These are phyloP conservation scores for Microsporum canis DNA, from an alignment of 2,329 filamentous ascomycete species.

Conservation along the genomic window DNA sequence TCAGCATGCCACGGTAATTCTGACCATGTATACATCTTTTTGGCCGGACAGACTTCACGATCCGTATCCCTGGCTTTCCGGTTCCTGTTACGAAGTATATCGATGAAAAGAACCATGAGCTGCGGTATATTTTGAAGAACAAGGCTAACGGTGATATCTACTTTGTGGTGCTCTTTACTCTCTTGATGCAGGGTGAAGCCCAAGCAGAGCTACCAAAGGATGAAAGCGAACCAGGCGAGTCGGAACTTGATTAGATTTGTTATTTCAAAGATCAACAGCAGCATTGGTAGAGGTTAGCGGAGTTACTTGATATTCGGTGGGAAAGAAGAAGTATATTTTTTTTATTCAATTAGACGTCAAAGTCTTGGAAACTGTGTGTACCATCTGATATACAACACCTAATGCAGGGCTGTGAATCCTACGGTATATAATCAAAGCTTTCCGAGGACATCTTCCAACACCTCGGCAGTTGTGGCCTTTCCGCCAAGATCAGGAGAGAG, in stretches of 20 bases:
- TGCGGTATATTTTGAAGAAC: slow-evolving; percentile 89
- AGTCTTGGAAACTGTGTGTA: neutral
- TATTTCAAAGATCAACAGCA: neutral
- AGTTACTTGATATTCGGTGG: neutral
- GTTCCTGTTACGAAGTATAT: slow-evolving; percentile 30
- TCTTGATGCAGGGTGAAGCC: slow-evolving; percentile 41
- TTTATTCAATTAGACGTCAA: neutral
- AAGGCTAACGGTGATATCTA: slow-evolving; percentile 61
- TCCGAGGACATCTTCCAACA: slow-evolving; percentile 72
- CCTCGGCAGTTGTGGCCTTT: slow-evolving; percentile 71
- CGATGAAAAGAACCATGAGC: slow-evolving; percentile 62
- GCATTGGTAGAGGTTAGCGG: neutral
- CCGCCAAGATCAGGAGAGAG: slow-evolving; percentile 87
- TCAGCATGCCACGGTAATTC: neutral
- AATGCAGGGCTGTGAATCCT: neutral
- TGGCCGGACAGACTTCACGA: slow-evolving; percentile 24
- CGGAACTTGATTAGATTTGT: slow-evolving; percentile 17
- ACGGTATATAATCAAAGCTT: slow-evolving; percentile 6
- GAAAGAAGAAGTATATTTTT: neutral
- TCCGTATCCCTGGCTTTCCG: slow-evolving; percentile 28
- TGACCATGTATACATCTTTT: neutral
- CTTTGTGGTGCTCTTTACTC: slow-evolving; percentile 68
- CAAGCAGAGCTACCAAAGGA: slow-evolving; percentile 10
- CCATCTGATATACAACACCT: neutral
- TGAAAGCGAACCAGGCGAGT: slow-evolving; percentile 7